A percentile compares a stretch with the other conserved stretches of the same genome.
These are phyloP conservation scores for Artemisia annua DNA, from an alignment of 129 eudicot species.

Conservation along the genomic window DNA sequence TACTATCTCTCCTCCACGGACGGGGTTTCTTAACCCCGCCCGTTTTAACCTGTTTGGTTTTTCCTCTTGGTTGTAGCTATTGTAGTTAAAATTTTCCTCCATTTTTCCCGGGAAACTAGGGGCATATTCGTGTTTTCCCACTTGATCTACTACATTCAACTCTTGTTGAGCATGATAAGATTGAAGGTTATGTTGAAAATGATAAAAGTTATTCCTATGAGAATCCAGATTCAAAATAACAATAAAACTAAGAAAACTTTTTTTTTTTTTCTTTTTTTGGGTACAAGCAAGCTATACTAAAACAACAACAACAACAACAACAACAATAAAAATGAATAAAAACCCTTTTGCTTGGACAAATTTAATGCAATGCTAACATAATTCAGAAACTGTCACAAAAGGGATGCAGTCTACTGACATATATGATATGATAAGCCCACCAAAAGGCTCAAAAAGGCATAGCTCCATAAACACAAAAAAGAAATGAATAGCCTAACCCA, in stretches of 20 bases:
- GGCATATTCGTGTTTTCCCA: constrained; percentile 41
- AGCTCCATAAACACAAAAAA: constrained; percentile 19
- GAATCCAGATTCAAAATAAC: constrained; percentile 70
- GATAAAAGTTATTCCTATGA: constrained; percentile 36
- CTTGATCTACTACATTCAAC: constrained; percentile 23
- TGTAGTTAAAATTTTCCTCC: constrained; percentile 43
- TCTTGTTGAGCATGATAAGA: constrained; percentile 21
- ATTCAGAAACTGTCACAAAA: constrained; percentile 19
- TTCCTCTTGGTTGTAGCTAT: constrained; percentile 18
- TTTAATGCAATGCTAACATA: constrained; percentile 10
- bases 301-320: not conserved
- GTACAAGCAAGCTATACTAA: constrained; percentile 29
- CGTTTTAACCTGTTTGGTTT: constrained; percentile 30
- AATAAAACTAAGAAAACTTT: too few species aligned
- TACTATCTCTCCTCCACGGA: constrained; percentile 55
- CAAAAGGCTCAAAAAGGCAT: constrained; percentile 3
- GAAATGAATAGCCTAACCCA: constrained; percentile 17
- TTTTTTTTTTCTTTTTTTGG: too few species aligned
- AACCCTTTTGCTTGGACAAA: not conserved
- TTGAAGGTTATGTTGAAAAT: constrained; percentile 11
- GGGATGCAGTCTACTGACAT: constrained; percentile 14
- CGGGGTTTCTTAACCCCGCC: constrained; percentile 44
- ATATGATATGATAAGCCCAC: constrained; percentile 2
- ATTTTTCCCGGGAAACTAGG: constrained; percentile 46
- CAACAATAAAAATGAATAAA: not conserved